These are phyloP conservation scores for Stephanodiscus triporus DNA, from an alignment of 108 stramenopile species.

Conservation along the genomic window DNA sequence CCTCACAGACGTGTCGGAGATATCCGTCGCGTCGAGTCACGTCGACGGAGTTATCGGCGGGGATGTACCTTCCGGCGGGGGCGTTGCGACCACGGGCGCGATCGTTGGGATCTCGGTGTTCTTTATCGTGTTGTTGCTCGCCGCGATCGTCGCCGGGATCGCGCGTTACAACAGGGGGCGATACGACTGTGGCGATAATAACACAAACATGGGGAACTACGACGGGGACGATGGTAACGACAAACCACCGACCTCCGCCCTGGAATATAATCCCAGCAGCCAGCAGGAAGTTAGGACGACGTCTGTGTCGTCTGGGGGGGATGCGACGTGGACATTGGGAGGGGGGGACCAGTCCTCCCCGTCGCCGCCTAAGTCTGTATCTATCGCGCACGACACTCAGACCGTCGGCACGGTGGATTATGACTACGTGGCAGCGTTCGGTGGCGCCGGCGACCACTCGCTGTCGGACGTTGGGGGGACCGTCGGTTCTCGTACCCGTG, in stretches of 20 bases:
- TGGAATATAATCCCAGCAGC: no score
- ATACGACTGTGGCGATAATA: conserved; percentile 19
- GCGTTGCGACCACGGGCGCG: conserved; percentile 13
- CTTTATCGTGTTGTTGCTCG: conserved; percentile 46
- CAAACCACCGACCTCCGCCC: conserved; percentile 17
- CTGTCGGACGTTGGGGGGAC: conserved; percentile 82
- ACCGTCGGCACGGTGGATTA: conserved; percentile 87
- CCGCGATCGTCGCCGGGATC: conserved; percentile 24
- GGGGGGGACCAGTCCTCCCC: neutral
- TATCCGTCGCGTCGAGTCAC: conserved; percentile 5
- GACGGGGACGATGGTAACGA: conserved; percentile 39
- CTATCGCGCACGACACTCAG: conserved; percentile 59
- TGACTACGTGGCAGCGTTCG: conserved; percentile 87
- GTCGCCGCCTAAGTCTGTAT: neutral
- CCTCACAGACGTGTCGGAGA: conserved; percentile 24
- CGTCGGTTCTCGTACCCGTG: conserved; percentile 64
- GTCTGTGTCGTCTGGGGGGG: no score
- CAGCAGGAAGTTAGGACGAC: no score
- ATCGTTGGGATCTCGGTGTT: conserved; percentile 68
- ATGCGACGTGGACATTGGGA: no score
- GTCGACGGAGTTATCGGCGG: neutral
- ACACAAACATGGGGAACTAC: neutral
- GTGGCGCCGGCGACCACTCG: conserved; percentile 71
- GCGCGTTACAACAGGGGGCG: conserved; percentile 27
- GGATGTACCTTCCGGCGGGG: conserved; percentile 4